Evolutionary conservation across 2,329 filamentous ascomycete species (phyloP), one percentile per base, ranked within the genome.

Genomic region (Pezicula radicicola): DNA sequence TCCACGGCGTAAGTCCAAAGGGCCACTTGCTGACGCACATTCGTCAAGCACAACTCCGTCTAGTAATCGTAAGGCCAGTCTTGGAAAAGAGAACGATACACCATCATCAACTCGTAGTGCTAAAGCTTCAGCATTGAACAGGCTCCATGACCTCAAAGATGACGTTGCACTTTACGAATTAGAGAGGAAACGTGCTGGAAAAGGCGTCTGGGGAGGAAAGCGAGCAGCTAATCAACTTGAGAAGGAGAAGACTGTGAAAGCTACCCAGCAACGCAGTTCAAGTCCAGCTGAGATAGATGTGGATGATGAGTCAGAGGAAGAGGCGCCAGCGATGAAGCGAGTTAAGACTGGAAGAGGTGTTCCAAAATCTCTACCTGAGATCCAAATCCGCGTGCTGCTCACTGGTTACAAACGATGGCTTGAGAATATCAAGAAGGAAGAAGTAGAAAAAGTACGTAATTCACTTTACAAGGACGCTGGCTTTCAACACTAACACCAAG

Each of bases 141-240:
- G 83, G 57, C 73, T 97, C 7, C 89, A 94, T 49, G 80, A 83
- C 35, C 76, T 93, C 52, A 91, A 89, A 1, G 81, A 87, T 0
- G 94, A 99, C 65, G 91, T 97, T 63, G 87, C 87, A 2, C 75
- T 95, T 30, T 99, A 94, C 64, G 88, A 97, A 65, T 96, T 94
- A 66, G 94, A 99, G 72, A 91, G 83, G 75, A 97, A 96, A 73
- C 84, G 94, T 18, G 70, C 73, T 6, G 64, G 66, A 55, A 83
- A 74, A 46, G 75, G 66, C 3, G 75, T 78, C 0, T 87, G 82
- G 76, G 83, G 84, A 21, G 83, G 83, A 19, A 85, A 84, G 62
- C 75, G 82, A 46, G 83, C 83, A 1, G 77, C 81, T 2, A 79
- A 85, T 50, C 69, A 75, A 52, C 73, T 80, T 16, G 83, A 87